Conservation (phyloP, 345 rosid species). For the Geranium brycei region DNA sequence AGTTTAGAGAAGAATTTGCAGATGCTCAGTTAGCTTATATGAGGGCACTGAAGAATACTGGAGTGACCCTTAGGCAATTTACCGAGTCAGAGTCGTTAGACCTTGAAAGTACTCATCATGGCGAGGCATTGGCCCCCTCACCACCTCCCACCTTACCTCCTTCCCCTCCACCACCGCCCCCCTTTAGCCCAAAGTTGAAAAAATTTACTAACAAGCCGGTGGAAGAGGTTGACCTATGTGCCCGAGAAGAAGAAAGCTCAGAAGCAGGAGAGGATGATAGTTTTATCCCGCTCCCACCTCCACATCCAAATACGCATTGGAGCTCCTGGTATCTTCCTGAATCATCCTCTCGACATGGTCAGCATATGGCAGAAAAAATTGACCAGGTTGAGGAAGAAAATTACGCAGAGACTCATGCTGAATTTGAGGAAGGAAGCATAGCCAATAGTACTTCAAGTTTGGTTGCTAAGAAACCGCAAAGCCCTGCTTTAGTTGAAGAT, state of each 20-base stretch:
- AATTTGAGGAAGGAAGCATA: conserved; percentile 53
- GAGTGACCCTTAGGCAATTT: conserved; percentile 81
- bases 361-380: conserved; percentile 16
- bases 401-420: conserved; percentile 59
- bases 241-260: conserved; percentile 30
- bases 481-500: conserved; percentile 32
- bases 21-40: conserved; percentile 64
- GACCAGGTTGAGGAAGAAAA: conserved; percentile 43
- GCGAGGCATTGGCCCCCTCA: conserved; percentile 13
- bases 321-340: conserved; percentile 38
- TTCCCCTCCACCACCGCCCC: conserved; percentile 69
- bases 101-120: conserved; percentile 33
- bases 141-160: conserved; percentile 58
- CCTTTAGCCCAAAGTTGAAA: conserved; percentile 46
- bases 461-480: conserved; percentile 24
- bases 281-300: conserved; percentile 30
- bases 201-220: conserved; percentile 16
- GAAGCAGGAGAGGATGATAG: conserved; percentile 23
- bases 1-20: conserved; percentile 61
- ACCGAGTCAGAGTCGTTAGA: conserved; percentile 76
- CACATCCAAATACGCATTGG: conserved; percentile 34
- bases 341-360: conserved; percentile 16
- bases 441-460: conserved; percentile 19
- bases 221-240: conserved; percentile 25
- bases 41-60: conserved; percentile 74